Percentiles rank a stretch among this genome's conserved stretches.
Conservation (phyloP, 257 asterid genomes). For the Solanum clarkiae region DNA sequence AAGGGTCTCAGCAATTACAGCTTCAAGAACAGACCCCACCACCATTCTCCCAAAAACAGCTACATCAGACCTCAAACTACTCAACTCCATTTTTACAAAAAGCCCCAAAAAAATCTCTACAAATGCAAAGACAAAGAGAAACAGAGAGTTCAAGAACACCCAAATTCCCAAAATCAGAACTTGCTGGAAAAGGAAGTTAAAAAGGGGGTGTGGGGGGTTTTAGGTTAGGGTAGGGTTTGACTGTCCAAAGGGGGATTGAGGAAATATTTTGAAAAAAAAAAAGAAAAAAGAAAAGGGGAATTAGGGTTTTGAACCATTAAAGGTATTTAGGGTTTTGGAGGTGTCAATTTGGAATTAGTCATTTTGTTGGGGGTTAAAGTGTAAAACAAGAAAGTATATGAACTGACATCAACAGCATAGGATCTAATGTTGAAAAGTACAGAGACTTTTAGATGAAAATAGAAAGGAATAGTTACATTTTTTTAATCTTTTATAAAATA, state of each 20-base stretch:
- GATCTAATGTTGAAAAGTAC: neutral
- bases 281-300: neutral
- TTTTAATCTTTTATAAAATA: no score
- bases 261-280: neutral
- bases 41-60: conserved; percentile 21
- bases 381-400: neutral
- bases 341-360: neutral
- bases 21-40: conserved; percentile 30
- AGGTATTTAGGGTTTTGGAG: neutral
- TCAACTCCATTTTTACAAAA: conserved; percentile 46
- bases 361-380: neutral
- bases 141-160: neutral
- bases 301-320: neutral
- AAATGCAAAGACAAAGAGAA: neutral
- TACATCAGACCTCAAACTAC: conserved; percentile 32
- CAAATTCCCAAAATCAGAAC: neutral
- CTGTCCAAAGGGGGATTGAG: conserved; percentile 24
- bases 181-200: conserved; percentile 1
- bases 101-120: neutral
- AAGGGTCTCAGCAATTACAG: conserved; percentile 28
- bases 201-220: conserved; percentile 4
- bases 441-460: neutral
- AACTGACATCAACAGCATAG: neutral
- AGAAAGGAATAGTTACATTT: no score
- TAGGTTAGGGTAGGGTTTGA: conserved; percentile 29